Evolutionary conservation across 176 grass and related monocot species (phyloP).

Genomic region (Oryza coarctata): DNA sequence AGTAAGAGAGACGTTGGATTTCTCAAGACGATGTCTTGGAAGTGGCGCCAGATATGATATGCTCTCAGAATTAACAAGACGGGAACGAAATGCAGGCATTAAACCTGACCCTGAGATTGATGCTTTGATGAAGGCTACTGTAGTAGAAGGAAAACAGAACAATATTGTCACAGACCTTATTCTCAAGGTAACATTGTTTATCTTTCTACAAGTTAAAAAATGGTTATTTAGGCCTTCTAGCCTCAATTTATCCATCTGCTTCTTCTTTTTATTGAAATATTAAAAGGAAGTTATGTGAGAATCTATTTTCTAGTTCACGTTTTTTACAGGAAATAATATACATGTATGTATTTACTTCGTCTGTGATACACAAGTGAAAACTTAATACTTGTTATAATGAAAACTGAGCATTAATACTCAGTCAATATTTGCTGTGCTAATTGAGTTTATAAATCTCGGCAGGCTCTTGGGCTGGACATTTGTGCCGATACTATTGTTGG

Average conservation of each 20-base stretch:
- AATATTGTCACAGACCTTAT: constrained; percentile 61
- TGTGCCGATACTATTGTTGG: constrained; percentile 75
- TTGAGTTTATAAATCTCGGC: constrained; percentile 26
- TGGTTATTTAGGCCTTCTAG: not conserved
- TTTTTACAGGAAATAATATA: not conserved
- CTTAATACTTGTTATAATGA: not conserved
- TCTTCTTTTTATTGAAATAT: not conserved
- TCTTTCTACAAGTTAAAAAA: not conserved
- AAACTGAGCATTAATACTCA: not conserved
- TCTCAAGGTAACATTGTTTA: constrained; percentile 48
- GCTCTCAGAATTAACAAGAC: constrained; percentile 55
- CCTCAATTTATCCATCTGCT: constrained; percentile 5
- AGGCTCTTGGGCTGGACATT: constrained; percentile 65
- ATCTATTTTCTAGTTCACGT: not conserved
- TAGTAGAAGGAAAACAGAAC: constrained; percentile 52
- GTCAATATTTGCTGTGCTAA: not conserved
- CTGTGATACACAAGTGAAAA: not conserved
- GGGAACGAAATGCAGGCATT: constrained; percentile 63
- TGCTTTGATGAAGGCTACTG: constrained; percentile 62
- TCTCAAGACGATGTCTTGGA: constrained; percentile 60
- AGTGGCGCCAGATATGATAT: constrained; percentile 57
- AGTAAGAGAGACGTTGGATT: constrained; percentile 72
- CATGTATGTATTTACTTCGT: not conserved
- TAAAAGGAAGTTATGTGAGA: not conserved
- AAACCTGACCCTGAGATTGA: constrained; percentile 69